Evolutionary conservation across 345 rosid genomes (phyloP).

Genomic region (Bruguiera gymnorhiza): DNA sequence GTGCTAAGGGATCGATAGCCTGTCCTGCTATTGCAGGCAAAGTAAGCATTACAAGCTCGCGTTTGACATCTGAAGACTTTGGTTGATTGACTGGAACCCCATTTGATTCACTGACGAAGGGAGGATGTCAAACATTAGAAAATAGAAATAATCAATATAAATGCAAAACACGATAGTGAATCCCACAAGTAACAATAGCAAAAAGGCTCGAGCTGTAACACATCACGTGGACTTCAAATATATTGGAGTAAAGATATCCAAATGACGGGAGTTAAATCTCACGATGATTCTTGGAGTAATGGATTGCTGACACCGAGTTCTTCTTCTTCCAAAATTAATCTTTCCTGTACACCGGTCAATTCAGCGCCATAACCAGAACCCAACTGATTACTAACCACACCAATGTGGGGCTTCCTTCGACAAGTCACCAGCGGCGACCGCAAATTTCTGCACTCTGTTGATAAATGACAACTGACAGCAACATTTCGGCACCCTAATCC

Average conservation of each 20-base stretch:
- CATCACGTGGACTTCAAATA: background rate
- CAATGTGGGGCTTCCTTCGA: constrained; percentile 29
- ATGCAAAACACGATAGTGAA: background rate
- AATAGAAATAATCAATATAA: constrained; percentile 10
- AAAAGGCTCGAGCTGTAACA: background rate
- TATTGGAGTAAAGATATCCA: background rate
- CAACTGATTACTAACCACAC: constrained; percentile 32
- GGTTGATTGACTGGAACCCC: constrained; percentile 24
- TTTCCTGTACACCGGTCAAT: constrained; percentile 31
- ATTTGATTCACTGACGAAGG: constrained; percentile 41
- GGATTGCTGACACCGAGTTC: constrained; percentile 25
- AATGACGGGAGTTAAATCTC: constrained; percentile 31
- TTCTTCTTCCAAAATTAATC: constrained; percentile 24
- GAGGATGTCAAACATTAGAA: constrained; percentile 10
- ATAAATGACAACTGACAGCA: constrained; percentile 13
- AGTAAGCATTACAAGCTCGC: constrained; percentile 73
- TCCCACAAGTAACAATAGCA: background rate
- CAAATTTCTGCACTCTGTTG: constrained; percentile 19
- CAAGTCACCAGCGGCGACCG: constrained; percentile 31
- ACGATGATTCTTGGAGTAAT: constrained; percentile 38
- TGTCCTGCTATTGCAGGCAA: constrained; percentile 90
- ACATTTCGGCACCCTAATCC: constrained; percentile 24
- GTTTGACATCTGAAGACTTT: constrained; percentile 42
- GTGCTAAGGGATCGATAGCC: constrained; percentile 82
- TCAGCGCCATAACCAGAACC: constrained; percentile 47